Percentiles rank a stretch among this genome's conserved stretches.
These are phyloP conservation scores for Neurospora hispaniola DNA, from an alignment of 495 filamentous ascomycete genomes.

Conservation along the genomic window DNA sequence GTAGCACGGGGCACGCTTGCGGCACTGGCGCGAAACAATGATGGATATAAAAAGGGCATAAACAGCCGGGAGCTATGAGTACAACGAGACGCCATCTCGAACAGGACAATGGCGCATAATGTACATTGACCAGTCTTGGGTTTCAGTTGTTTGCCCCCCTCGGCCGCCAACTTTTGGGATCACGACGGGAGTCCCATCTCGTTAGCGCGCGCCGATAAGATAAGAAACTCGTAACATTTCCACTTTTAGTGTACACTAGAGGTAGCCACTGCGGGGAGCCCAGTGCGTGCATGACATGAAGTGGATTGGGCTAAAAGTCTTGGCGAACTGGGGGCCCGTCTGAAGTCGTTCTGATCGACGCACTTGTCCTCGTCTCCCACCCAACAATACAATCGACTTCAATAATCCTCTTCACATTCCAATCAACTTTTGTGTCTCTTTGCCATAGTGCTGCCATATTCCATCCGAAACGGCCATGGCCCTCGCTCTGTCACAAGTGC, in stretches of 20 bases:
- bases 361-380: not conserved
- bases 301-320: not conserved
- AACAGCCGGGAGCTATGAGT: slow-evolving; percentile 37
- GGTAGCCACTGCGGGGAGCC: no score
- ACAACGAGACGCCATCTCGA: not conserved
- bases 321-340: not conserved
- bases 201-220: slow-evolving; percentile 9
- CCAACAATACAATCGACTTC: not conserved
- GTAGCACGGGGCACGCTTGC: slow-evolving; percentile 14
- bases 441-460: not conserved
- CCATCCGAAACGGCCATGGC: not conserved
- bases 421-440: not conserved
- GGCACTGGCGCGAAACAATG: slow-evolving; percentile 31
- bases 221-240: not conserved
- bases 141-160: not conserved
- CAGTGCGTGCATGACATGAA: no score
- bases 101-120: not conserved
- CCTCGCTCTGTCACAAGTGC: not conserved
- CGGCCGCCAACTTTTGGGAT: slow-evolving; percentile 5
- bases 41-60: slow-evolving; percentile 59
- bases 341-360: not conserved
- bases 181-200: not conserved
- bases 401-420: not conserved
- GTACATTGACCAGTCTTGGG: not conserved
- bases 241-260: no score